Evolutionary conservation across 441 rosid genomes (phyloP).

Genomic region (Cnidoscolus chayamansa): DNA sequence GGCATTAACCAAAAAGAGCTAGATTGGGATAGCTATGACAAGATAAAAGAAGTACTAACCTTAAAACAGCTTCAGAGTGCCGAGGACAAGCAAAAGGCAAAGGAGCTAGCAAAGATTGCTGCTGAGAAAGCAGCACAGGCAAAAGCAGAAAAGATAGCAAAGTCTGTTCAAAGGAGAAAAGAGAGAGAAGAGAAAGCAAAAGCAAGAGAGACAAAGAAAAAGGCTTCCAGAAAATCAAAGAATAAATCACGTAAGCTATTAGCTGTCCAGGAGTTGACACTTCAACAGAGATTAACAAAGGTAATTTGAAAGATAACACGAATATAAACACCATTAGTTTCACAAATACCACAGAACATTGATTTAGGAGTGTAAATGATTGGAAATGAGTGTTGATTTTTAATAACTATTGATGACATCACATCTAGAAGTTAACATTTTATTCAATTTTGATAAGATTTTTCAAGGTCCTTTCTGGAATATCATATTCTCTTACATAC

Average conservation of each 20-base stretch:
- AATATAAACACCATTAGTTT: conserved; percentile 1
- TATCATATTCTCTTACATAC: not conserved
- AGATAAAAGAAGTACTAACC: conserved; percentile 45
- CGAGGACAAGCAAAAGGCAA: conserved; percentile 45
- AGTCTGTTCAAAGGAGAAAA: conserved; percentile 44
- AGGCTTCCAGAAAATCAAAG: conserved; percentile 27
- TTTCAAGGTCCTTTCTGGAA: not conserved
- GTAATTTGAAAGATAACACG: conserved; percentile 30
- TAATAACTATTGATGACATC: not conserved
- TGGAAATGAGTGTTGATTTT: not conserved
- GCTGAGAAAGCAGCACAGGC: conserved; percentile 42
- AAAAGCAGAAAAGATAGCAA: conserved; percentile 50
- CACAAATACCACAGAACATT: not conserved
- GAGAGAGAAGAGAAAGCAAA: conserved; percentile 47
- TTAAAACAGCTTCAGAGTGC: conserved; percentile 40
- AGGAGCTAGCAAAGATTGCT: conserved; percentile 43
- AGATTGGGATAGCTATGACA: conserved; percentile 75
- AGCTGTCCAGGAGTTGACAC: conserved; percentile 33
- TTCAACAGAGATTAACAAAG: conserved; percentile 60
- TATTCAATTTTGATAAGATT: not conserved
- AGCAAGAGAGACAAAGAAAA: conserved; percentile 34
- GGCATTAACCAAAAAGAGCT: conserved; percentile 49
- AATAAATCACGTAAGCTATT: conserved; percentile 29
- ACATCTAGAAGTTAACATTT: not conserved
- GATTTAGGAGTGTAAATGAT: not conserved